These are phyloP conservation scores for Trichomonas vaginalis DNA, from an alignment of 208 protist genomes.

Conservation along the genomic window DNA sequence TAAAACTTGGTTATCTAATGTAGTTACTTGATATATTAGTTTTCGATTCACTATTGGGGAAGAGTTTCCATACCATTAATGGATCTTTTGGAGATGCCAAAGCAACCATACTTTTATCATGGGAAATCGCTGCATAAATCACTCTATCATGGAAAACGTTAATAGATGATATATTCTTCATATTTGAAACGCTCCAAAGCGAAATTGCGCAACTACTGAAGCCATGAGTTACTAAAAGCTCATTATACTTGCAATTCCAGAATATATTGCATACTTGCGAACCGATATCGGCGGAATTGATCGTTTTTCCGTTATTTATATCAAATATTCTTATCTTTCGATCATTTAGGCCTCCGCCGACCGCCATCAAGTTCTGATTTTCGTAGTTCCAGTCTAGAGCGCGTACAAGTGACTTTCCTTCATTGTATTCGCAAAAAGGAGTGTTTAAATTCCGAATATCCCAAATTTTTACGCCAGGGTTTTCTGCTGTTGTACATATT, in stretches of 20 bases:
- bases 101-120: neutral
- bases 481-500: neutral
- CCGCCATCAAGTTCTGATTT: neutral
- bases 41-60: neutral
- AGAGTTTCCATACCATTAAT: neutral
- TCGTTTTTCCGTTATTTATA: neutral
- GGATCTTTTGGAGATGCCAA: neutral
- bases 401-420: neutral
- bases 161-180: neutral
- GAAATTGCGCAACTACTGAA: neutral
- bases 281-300: neutral
- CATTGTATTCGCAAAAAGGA: neutral
- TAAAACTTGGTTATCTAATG: too few relatives aligned
- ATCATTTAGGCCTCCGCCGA: neutral
- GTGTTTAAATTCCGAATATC: neutral
- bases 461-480: neutral
- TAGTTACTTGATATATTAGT: neutral
- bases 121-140: neutral
- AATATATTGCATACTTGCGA: neutral
- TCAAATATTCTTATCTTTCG: neutral
- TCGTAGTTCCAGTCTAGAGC: neutral
- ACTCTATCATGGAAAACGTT: neutral
- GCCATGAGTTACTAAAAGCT: neutral
- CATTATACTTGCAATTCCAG: neutral
- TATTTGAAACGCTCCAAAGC: neutral